Base-by-base conservation (phyloP, 805 yeast species). In the Wickerhamomyces sydowiorum region DNA sequence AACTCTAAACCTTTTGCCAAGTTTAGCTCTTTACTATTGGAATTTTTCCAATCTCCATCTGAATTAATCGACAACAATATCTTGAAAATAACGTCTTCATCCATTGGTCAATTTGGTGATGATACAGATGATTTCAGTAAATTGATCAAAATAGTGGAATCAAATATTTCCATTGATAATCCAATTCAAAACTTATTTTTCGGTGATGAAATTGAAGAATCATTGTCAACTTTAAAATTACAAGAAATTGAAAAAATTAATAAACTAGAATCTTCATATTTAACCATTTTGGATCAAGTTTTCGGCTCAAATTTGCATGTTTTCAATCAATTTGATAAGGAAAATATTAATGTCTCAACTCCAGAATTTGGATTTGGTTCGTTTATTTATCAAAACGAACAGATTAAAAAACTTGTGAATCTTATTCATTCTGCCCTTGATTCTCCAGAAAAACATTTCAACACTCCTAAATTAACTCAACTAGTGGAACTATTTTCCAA, bases 361-460 rank as follows among this genome's bases (percentile, higher is more conserved):
- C 98, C 97, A 20, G 97, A 89, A 64, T 90, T 69, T 57, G 96
- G 96, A 8, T 86, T 75, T 51, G 98, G 98, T 61, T 66, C 76
- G 22, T 88, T 72, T 58, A 63, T 89, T 51, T 76, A 73, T 39
- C 65, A 66, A 30, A 74, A 77, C 52, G 78, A 78, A 50, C 71
- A 74, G 47, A 73, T 75, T 41, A 55, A 61, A 22, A 61, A 65
- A 22, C 68, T 82, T 48, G 52, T 75, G 14, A 55, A 61, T 9
- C 56, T 70, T 38, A 77, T 80, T 8, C 66, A 70, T 47, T 55
- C 61, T 19, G 66, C 80, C 5, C 64, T 78, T 14, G 70, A 71
- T 53, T 61, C 67, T 6, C 35, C 64, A 28, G 72, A 66, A 23
- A 70, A 64, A 45, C 60, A 64, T 34, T 76, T 67, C 59, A 57